Percentiles rank a stretch among this genome's conserved stretches.
Evolutionary conservation across 2,329 filamentous ascomycete species (phyloP).

Genomic region (Penicillium expansum): DNA sequence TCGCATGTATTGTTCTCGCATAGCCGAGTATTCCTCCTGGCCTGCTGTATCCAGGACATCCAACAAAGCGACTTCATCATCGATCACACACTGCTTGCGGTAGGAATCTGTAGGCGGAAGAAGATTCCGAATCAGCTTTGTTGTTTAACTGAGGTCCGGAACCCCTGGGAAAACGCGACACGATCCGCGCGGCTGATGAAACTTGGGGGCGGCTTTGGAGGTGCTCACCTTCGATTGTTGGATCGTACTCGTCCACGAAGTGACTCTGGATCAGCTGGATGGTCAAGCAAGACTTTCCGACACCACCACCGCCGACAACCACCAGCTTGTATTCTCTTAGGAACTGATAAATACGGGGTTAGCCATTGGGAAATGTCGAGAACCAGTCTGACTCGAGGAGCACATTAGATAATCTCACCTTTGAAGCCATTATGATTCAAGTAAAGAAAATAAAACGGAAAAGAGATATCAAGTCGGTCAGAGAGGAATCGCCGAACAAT

Average conservation of each 20-base stretch:
- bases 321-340: conserved; percentile 93
- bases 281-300: conserved; percentile 98
- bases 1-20: conserved; percentile 99
- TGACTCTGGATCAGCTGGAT: conserved; percentile 95
- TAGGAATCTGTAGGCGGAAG: conserved; percentile 72
- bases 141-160: not conserved
- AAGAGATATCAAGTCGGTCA: conserved; percentile 7
- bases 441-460: conserved; percentile 4
- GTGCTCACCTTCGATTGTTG: conserved; percentile 86
- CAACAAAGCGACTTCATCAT: conserved; percentile 94
- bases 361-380: not conserved
- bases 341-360: conserved; percentile 55
- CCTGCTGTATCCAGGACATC: conserved; percentile 98
- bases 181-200: not conserved
- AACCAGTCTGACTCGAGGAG: not conserved
- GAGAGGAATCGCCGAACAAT: conserved; percentile 4
- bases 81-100: conserved; percentile 98
- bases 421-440: conserved; percentile 25
- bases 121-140: not conserved
- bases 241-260: conserved; percentile 99
- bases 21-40: conserved; percentile 98
- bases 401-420: conserved; percentile 17
- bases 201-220: not conserved
- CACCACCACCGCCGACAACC: conserved; percentile 94
- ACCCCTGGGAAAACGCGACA: not conserved